These are phyloP conservation scores for Anthostomella pinea DNA, from an alignment of 2,329 filamentous ascomycete species.

Conservation along the genomic window DNA sequence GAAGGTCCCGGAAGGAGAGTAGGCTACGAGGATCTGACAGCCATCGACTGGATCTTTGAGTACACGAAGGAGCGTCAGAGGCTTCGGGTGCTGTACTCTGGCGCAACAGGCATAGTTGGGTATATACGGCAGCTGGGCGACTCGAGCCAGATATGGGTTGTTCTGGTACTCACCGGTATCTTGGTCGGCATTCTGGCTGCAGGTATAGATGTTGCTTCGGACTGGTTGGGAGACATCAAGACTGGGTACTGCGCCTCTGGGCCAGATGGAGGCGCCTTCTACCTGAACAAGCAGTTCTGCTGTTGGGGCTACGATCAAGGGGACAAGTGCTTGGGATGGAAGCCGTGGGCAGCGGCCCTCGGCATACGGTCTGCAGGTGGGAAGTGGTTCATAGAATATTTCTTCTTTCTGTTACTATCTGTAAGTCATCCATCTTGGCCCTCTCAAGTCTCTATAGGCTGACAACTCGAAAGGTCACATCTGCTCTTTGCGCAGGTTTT, in stretches of 20 bases:
- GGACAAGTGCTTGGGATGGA: conserved; percentile 83
- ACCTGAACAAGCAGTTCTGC: conserved; percentile 87
- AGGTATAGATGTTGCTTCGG: conserved; percentile 82
- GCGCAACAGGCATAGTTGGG: conserved; percentile 68
- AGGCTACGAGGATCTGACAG: conserved; percentile 92
- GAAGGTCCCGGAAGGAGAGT: conserved; percentile 87
- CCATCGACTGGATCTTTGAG: conserved; percentile 99
- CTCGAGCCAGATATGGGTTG: conserved; percentile 86
- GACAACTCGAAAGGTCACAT: conserved; percentile 56
- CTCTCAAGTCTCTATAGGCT: conserved; percentile 8
- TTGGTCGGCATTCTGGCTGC: conserved; percentile 83
- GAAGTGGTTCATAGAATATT: conserved; percentile 80
- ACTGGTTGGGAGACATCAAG: conserved; percentile 94
- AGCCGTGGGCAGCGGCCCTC: conserved; percentile 75
- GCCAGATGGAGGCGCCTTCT: conserved; percentile 79
- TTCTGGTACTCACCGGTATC: conserved; percentile 81
- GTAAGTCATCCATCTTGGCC: conserved; percentile 50
- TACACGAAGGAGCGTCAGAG: conserved; percentile 94
- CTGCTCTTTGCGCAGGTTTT: conserved; percentile 73
- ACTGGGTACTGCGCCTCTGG: conserved; percentile 78
- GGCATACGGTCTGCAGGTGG: conserved; percentile 64
- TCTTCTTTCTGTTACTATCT: conserved; percentile 82
- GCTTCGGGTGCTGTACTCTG: conserved; percentile 70
- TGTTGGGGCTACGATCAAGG: conserved; percentile 87
- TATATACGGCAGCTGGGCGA: conserved; percentile 73